Evolutionary conservation across 2,329 filamentous ascomycete genomes (phyloP), one percentile per base, ranked within the genome.

Genomic region (Camillea tinctor): DNA sequence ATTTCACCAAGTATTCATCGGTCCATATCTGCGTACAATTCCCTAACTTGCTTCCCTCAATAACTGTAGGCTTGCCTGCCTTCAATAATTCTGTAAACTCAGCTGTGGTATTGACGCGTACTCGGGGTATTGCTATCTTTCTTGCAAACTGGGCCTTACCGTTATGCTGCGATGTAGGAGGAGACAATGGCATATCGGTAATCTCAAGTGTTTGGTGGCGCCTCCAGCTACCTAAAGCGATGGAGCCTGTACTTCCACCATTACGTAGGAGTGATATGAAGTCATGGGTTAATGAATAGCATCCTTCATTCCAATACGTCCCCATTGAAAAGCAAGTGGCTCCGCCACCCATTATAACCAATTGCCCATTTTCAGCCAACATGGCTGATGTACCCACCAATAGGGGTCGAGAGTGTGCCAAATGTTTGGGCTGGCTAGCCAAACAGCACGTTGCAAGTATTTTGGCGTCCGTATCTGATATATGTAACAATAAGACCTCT

Each of bases 251-350:
- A 6, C 15, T n/a, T 2, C 15, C 44, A 17, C 20, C 2, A 9
- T 11, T n/a, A 11, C 11, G 2, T 9, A 51, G 6, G 2, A 54
- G 24, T 11, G 49, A 15, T 4, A 26, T 20, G 11, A 64, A 23
- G 57, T 61, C 22, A n/a, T 61, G 56, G 7, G 17, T 22, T 0
- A 67, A 23, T 40, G 66, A 58, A 62, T 72, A 74, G 50, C 65
- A 70, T 8, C 85, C 85, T 30, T 81, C 80, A 55, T 93, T 93
- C 91, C 91, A 96, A 69, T 86, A 93, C 6, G 90, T 91, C 1
- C 93, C 93, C 82, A 96, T 96, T 0, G 91, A 93, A 77, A 96
- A 96, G 73, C 92, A 96, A 0, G 92, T 91, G 17, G 90, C 92
- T 44, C 92, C 93, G 17, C 93, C 93, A 1, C 92, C 92, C 53